Percentiles rank a stretch among this genome's conserved stretches.
Evolutionary conservation across 768 basidiomycete species (phyloP).

Genomic region (Polyporus arcularius): DNA sequence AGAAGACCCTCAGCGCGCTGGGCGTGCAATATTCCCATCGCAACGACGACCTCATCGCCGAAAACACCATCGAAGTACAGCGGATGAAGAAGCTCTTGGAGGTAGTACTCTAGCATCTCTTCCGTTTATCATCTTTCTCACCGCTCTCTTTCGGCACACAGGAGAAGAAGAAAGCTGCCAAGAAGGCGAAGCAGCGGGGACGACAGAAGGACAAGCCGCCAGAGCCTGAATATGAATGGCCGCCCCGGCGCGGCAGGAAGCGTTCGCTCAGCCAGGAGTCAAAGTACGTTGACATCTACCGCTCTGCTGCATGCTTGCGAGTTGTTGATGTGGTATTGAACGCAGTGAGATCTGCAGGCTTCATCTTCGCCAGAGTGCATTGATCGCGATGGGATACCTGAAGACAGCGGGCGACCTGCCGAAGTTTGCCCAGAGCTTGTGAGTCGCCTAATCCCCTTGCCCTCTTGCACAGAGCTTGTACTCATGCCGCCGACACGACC

Average conservation of each 20-base stretch:
- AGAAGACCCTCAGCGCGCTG: conserved; percentile 55
- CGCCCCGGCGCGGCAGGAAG: conserved; percentile 62
- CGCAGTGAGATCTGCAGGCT: conserved; percentile 40
- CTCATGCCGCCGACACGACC: no score
- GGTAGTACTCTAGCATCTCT: conserved; percentile 31
- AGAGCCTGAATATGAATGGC: conserved; percentile 62
- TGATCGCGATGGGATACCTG: conserved; percentile 65
- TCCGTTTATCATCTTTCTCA: no score
- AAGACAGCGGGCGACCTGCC: conserved; percentile 51
- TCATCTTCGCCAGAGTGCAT: conserved; percentile 53
- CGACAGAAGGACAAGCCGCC: conserved; percentile 29
- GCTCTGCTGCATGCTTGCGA: no score
- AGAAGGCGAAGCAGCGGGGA: conserved; percentile 16
- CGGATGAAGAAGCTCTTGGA: conserved; percentile 54
- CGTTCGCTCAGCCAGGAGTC: conserved; percentile 46
- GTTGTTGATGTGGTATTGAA: background rate
- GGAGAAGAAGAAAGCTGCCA: conserved; percentile 27
- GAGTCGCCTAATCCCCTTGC: conserved; percentile 28
- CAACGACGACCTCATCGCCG: conserved; percentile 69
- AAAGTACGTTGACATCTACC: conserved; percentile 41
- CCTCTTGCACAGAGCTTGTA: no score
- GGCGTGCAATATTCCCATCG: conserved; percentile 75
- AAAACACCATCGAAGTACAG: conserved; percentile 70
- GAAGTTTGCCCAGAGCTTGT: conserved; percentile 64
- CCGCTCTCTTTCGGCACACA: background rate